Conservation (phyloP, 1,284 basidiomycete species). For the Sanghuangporus sanghuang region DNA sequence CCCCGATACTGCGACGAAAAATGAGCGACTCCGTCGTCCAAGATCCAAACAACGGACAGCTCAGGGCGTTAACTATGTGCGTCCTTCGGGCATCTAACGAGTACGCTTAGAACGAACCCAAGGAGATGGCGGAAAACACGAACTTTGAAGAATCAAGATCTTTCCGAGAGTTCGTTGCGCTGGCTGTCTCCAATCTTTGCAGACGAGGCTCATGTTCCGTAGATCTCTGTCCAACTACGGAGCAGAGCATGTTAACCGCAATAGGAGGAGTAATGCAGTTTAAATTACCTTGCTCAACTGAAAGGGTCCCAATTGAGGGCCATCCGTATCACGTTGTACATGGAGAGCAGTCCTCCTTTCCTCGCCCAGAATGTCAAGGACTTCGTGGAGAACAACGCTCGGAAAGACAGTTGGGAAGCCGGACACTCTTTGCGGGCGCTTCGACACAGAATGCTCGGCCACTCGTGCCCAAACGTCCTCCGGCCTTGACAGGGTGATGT, state of each 20-base stretch:
- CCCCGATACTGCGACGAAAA: constrained; percentile 1
- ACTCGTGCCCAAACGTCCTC: constrained; percentile 15
- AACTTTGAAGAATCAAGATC: constrained; percentile 14
- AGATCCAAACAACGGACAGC: constrained; percentile 8
- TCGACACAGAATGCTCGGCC: constrained; percentile 6
- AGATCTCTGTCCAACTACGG: constrained; percentile 12
- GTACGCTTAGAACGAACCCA: neutral
- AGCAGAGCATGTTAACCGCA: neutral
- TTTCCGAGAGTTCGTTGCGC: constrained; percentile 13
- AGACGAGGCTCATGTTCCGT: constrained; percentile 15
- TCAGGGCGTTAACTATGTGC: constrained; percentile 6
- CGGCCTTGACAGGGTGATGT: constrained; percentile 14
- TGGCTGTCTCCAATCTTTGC: constrained; percentile 9
- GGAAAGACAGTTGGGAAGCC: constrained; percentile 8
- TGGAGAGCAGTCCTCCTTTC: constrained; percentile 6
- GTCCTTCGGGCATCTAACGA: constrained; percentile 3
- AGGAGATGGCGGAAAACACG: neutral
- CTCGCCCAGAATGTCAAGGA: constrained; percentile 12
- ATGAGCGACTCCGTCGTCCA: constrained; percentile 14
- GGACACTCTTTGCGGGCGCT: neutral
- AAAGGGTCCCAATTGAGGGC: constrained; percentile 5
- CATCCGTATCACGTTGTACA: constrained; percentile 8
- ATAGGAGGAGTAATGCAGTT: neutral
- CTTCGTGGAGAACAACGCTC: constrained; percentile 10
- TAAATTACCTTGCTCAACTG: neutral